These are phyloP conservation scores for Plectosphaerella plurivora DNA, from an alignment of 2,329 filamentous ascomycete genomes.

Conservation along the genomic window DNA sequence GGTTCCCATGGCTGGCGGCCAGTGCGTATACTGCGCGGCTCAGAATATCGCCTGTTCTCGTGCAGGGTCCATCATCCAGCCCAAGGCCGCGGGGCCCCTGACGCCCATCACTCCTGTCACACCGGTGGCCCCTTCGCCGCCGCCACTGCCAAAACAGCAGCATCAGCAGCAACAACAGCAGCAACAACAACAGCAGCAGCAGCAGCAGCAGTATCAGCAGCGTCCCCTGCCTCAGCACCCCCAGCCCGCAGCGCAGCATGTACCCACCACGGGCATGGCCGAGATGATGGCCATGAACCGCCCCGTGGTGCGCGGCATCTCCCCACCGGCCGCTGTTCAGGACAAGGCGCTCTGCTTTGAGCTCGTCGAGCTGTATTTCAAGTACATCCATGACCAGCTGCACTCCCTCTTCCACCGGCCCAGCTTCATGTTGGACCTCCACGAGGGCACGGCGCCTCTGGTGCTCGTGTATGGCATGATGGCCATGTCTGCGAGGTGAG, in stretches of 20 bases:
- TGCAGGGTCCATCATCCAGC: slow-evolving; percentile 13
- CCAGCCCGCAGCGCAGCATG: background rate
- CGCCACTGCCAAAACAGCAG: background rate
- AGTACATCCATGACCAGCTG: slow-evolving; percentile 26
- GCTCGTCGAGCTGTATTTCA: slow-evolving; percentile 25
- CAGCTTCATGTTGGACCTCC: slow-evolving; percentile 16
- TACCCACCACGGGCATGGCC: slow-evolving; percentile 1
- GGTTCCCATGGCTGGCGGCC: slow-evolving; percentile 10
- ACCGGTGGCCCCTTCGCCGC: background rate
- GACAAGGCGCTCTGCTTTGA: slow-evolving; percentile 14
- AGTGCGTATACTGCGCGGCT: slow-evolving; percentile 11
- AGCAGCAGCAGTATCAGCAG: background rate
- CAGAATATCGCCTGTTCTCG: slow-evolving; percentile 13
- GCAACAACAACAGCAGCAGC: background rate
- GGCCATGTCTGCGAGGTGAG: slow-evolving; percentile 15
- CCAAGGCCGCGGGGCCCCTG: slow-evolving; percentile 5
- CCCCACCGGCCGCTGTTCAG: slow-evolving; percentile 9
- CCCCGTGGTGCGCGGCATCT: slow-evolving; percentile 5
- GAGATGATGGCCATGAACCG: slow-evolving; percentile 5
- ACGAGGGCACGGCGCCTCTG: slow-evolving; percentile 13
- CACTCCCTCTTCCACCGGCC: slow-evolving; percentile 26
- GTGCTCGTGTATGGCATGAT: slow-evolving; percentile 19
- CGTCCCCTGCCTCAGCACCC: background rate
- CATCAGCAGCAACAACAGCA: background rate
- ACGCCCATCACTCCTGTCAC: slow-evolving; percentile 4